A percentile compares a stretch with the other conserved stretches of the same genome.
Evolutionary conservation across 108 stramenopile genomes (phyloP).

Genomic region (Discostella stelligeroides): DNA sequence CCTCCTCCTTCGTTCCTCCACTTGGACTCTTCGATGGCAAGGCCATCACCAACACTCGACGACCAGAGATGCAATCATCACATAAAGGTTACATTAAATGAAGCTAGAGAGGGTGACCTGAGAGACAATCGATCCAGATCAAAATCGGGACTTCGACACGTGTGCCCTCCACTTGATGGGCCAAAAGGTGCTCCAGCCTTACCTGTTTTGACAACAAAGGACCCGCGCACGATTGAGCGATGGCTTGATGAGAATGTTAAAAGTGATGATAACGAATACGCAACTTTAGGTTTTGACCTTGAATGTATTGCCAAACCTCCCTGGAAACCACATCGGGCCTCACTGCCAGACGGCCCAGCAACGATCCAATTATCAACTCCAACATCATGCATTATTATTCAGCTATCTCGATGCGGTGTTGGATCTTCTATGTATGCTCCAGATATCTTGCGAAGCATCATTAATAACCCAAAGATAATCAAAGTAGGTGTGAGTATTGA

Average conservation of each 20-base stretch:
- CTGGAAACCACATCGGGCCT: conserved; percentile 42
- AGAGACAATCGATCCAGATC: background rate
- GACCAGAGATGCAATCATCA: background rate
- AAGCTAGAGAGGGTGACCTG: background rate
- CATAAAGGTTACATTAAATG: background rate
- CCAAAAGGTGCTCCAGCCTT: conserved; percentile 39
- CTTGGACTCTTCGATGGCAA: background rate
- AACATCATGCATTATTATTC: conserved; percentile 62
- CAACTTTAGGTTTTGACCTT: conserved; percentile 45
- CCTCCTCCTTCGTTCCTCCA: conserved; percentile 3
- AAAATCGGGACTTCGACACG: conserved; percentile 22
- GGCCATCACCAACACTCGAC: background rate
- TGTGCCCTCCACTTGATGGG: conserved; percentile 27
- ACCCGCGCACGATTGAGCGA: conserved; percentile 45
- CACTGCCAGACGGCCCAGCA: conserved; percentile 58
- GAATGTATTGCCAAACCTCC: conserved; percentile 51
- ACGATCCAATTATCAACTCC: conserved; percentile 69
- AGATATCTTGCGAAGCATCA: conserved; percentile 45
- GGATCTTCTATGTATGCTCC: conserved; percentile 47
- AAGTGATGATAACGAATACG: background rate
- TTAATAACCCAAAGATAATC: conserved; percentile 51
- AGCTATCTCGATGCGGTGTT: conserved; percentile 46
- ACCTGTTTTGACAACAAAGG: conserved; percentile 64
- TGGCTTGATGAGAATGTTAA: conserved; percentile 60
- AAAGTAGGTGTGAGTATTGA: conserved; percentile 69